phyloP scores from a whole-genome alignment of 164 flowering plant genomes.

The Litsea cubeba region DNA sequence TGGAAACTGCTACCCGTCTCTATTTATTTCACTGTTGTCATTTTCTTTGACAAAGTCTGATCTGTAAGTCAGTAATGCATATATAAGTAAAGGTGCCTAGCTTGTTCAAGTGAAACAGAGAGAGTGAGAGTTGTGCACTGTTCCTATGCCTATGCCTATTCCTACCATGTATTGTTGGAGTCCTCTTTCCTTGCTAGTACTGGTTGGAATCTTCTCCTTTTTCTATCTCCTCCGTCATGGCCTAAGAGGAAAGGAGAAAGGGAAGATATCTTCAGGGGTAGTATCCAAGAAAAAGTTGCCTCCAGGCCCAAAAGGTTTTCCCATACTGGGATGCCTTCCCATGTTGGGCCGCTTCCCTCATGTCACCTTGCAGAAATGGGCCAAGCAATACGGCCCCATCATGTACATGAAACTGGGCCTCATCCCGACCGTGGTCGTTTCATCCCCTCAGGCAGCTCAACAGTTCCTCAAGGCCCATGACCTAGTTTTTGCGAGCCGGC shows the following conservation, averaged over 20 bases:
- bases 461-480: conserved; percentile 30
- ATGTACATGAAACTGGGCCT: conserved; percentile 29
- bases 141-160: neutral
- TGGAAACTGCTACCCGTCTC: too few relatives aligned
- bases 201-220: neutral
- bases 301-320: conserved; percentile 36
- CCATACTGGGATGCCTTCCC: conserved; percentile 31
- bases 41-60: too few relatives aligned
- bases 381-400: conserved; percentile 29
- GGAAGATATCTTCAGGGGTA: neutral
- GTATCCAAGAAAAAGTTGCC: conserved; percentile 14
- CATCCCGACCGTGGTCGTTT: conserved; percentile 22
- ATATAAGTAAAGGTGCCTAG: too few relatives aligned
- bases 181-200: too few relatives aligned
- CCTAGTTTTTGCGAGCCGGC: conserved; percentile 25
- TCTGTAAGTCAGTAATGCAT: neutral
- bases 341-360: conserved; percentile 27
- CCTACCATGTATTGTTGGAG: too few relatives aligned
- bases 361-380: conserved; percentile 14
- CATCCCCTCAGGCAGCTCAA: conserved; percentile 29
- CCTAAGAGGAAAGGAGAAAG: neutral
- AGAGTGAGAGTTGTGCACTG: too few relatives aligned
- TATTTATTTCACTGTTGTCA: too few relatives aligned
- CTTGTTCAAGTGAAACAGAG: too few relatives aligned
- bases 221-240: neutral